Percentiles rank a stretch among this genome's conserved stretches.
phyloP scores from a whole-genome alignment of 2,329 filamentous ascomycete genomes.

The Cephalotrichum gorgonifer region DNA sequence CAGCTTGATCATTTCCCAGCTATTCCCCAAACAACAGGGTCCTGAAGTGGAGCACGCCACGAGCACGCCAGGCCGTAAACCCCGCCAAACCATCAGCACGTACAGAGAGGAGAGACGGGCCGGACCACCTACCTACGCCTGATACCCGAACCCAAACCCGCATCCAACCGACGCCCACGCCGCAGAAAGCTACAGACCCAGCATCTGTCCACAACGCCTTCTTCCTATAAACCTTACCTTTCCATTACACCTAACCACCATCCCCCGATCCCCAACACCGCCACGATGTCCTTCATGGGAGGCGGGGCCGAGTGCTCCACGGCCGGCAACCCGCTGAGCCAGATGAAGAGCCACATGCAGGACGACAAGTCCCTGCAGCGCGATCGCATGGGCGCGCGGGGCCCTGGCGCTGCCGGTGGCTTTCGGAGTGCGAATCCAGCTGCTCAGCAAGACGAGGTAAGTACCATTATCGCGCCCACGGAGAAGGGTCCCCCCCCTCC shows the following conservation, averaged over 20 bases:
- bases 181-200: no score
- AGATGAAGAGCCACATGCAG: constrained; percentile 94
- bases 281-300: constrained; percentile 83
- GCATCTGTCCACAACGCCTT: no score
- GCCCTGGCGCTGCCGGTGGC: constrained; percentile 61
- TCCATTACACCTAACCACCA: neutral
- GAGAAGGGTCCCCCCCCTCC: constrained; percentile 11
- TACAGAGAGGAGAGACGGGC: no score
- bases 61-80: no score
- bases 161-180: no score
- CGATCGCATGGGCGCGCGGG: constrained; percentile 72
- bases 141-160: no score
- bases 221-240: neutral
- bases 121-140: no score
- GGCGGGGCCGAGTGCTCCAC: constrained; percentile 95
- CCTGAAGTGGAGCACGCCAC: no score
- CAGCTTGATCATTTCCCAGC: no score
- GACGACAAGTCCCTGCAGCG: constrained; percentile 93
- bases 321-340: constrained; percentile 87
- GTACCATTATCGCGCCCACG: constrained; percentile 10
- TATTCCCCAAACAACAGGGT: no score
- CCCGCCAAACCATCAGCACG: no score
- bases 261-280: neutral
- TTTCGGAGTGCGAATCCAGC: constrained; percentile 65
- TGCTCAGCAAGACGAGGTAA: constrained; percentile 63